A percentile compares a stretch with the other conserved stretches of the same genome.
Conservation (phyloP, 371 early-diverging fungal species). For the Furculomyces boomerangus region DNA sequence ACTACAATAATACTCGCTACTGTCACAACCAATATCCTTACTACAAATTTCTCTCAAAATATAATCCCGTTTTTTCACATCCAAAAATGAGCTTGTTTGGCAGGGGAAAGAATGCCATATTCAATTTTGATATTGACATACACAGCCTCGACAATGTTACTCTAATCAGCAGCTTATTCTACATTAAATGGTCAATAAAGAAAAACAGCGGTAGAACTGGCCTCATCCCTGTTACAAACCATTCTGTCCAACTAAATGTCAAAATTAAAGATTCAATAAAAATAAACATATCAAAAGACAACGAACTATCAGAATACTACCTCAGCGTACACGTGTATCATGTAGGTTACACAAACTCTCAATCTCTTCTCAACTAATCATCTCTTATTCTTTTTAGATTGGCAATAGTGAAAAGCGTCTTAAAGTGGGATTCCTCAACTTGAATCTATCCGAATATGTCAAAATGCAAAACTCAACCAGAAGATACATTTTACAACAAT, state of each 20-base stretch:
- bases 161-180: background rate
- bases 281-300: background rate
- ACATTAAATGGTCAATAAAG: background rate
- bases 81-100: too few species aligned
- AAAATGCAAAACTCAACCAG: conserved; percentile 14
- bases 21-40: too few species aligned
- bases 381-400: background rate
- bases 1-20: too few species aligned
- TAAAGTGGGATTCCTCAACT: conserved; percentile 15
- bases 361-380: background rate
- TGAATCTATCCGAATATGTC: conserved; percentile 35
- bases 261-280: background rate
- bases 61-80: too few species aligned
- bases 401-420: background rate
- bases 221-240: background rate
- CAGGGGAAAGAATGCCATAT: background rate
- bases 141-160: background rate
- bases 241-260: background rate
- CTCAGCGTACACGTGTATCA: background rate
- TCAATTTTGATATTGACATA: background rate
- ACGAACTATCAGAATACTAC: background rate
- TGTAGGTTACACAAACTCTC: background rate
- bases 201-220: background rate
- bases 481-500: conserved; percentile 33
- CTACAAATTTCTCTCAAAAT: too few species aligned